These are phyloP conservation scores for Plenodomus biglobosus DNA, from an alignment of 2,329 filamentous ascomycete species.

Conservation along the genomic window DNA sequence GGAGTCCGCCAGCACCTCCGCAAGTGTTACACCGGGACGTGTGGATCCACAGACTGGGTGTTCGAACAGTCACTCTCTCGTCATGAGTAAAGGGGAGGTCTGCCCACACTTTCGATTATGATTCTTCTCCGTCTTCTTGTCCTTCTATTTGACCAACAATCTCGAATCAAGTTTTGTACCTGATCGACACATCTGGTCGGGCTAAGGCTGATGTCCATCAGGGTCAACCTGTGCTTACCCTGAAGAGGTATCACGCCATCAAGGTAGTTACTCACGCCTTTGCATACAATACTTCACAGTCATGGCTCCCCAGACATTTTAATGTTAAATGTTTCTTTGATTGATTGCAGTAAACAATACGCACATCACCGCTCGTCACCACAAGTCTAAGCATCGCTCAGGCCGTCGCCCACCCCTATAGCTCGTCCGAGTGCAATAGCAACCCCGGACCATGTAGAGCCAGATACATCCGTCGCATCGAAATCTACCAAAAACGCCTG, in stretches of 20 bases:
- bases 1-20: slow-evolving; percentile 12
- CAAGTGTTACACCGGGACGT: slow-evolving; percentile 10
- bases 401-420: not conserved
- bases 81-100: slow-evolving; percentile 1
- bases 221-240: not conserved
- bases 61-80: not conserved
- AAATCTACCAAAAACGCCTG: not conserved
- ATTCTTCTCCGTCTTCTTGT: not conserved
- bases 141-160: not conserved
- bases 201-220: not conserved
- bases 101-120: not conserved
- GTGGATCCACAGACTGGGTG: not conserved
- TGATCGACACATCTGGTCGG: slow-evolving; percentile 1
- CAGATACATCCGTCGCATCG: not conserved
- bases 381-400: not conserved
- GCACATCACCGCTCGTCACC: not conserved
- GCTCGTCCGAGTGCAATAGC: not conserved
- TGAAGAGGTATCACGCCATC: not conserved
- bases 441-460: not conserved
- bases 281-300: not conserved
- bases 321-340: not conserved
- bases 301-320: not conserved
- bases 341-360: not conserved
- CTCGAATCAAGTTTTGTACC: not conserved
- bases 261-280: not conserved